Conservation (phyloP, 2,329 filamentous ascomycete genomes). For the Delphinella strobiligena region DNA sequence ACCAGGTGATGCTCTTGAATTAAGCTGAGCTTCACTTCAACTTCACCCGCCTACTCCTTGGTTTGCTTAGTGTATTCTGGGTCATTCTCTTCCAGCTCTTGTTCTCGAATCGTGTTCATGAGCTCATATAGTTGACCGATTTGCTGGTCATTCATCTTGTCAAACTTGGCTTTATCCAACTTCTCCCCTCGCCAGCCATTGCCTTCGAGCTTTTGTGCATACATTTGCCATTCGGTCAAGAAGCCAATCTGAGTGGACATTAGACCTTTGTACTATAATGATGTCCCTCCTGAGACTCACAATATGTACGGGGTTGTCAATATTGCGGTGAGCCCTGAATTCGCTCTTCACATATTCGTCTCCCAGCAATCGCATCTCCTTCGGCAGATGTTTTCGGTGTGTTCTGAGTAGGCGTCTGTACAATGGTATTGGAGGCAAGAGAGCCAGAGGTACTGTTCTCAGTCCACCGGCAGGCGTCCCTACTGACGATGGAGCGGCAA, state of each 20-base stretch:
- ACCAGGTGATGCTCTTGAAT: no score
- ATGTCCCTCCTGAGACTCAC: no score
- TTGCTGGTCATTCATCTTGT: constrained; percentile 95
- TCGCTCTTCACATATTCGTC: constrained; percentile 91
- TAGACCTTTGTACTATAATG: no score
- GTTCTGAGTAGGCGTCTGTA: constrained; percentile 80
- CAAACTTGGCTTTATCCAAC: constrained; percentile 70
- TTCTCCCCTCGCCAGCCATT: constrained; percentile 75
- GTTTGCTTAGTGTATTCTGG: constrained; percentile 19
- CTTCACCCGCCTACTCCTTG: background rate
- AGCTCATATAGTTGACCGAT: constrained; percentile 87
- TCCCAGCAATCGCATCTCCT: constrained; percentile 66
- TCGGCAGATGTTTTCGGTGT: constrained; percentile 66
- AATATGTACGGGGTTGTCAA: constrained; percentile 87
- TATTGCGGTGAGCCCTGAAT: constrained; percentile 68
- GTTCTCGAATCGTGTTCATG: constrained; percentile 65
- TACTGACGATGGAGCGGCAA: constrained; percentile 21
- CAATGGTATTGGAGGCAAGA: constrained; percentile 77
- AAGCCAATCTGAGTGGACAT: constrained; percentile 93
- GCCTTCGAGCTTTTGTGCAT: constrained; percentile 84
- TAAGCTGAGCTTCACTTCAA: constrained; percentile 1
- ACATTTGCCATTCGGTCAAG: constrained; percentile 90
- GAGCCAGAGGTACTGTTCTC: constrained; percentile 44
- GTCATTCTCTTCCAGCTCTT: constrained; percentile 36
- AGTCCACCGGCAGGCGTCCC: constrained; percentile 23